Base-by-base conservation (phyloP, 2,329 filamentous ascomycete genomes). In the Penicillium glabrum region DNA sequence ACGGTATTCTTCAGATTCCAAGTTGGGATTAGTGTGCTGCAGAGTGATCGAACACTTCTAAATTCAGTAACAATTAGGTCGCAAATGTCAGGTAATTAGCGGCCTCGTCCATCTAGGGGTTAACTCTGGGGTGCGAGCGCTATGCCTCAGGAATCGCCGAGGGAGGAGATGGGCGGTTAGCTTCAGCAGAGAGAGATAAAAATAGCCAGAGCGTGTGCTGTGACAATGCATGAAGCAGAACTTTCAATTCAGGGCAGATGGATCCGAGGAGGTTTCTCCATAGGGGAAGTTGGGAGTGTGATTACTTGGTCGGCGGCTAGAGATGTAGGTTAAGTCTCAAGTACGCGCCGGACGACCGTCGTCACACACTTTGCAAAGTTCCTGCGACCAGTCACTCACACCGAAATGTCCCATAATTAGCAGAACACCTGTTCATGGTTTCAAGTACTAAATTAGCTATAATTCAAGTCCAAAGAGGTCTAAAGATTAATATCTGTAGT, bases 1-100 rank as follows among this genome's bases (percentile, higher is more conserved):
- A 51, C 46, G 33, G 41, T 46, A 47, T 63, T 70, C 67, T 66
- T 69, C 67, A 70, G 63, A 68, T 67, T 33, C 51, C 62, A 35
- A 26, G 48, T 51, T 60, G 23, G 53, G 59, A 58, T 59, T 68
- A 63, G 67, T 59, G 56, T 56, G 61, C 37, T 64, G 61, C 64
- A 67, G 16, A 54, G 52, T 44, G 60, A 60, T 62, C 55, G 61
- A 65, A 60, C 51, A 54, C 52, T 69, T 68, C 65, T 69, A 61
- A 67, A 65, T 63, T 61, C 56, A 65, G 63, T 49, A 67, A 65
- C 64, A 64, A 64, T 65, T 66, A 67, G 52, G 55, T 63, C 59
- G 46, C 64, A 67, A 60, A 63, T 59, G 52, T 50, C 19, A 55
- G 58, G 52, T 62, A 65, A 67, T 67, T 67, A 67, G 57, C 57